Conservation (phyloP, 176 grass and related monocot genomes). For the Sorghum bicolor region Sorghum_bicolor_NCBIv3 NC_012872.2:69088501-69089000, state of each 20-base stretch:
- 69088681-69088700: conserved; percentile 17
- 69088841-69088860: neutral
- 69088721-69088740: too few species aligned
- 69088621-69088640: neutral
- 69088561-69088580: conserved; percentile 65
- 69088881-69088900: neutral
- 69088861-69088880: neutral
- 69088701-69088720: neutral
- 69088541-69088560: conserved; percentile 69
- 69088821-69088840: neutral
- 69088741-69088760: neutral
- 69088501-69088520: conserved; percentile 63
- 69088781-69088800: neutral
- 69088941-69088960: neutral
- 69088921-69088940: neutral
- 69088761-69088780: neutral
- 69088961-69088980: too few species aligned
- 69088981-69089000: too few species aligned
- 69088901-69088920: neutral
- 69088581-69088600: too few species aligned
- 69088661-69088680: neutral
- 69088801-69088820: neutral
- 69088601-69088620: neutral
- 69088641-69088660: neutral
- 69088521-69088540: conserved; percentile 71